Base-by-base conservation (phyloP, 805 yeast species). In the Starmerella cellae region DNA sequence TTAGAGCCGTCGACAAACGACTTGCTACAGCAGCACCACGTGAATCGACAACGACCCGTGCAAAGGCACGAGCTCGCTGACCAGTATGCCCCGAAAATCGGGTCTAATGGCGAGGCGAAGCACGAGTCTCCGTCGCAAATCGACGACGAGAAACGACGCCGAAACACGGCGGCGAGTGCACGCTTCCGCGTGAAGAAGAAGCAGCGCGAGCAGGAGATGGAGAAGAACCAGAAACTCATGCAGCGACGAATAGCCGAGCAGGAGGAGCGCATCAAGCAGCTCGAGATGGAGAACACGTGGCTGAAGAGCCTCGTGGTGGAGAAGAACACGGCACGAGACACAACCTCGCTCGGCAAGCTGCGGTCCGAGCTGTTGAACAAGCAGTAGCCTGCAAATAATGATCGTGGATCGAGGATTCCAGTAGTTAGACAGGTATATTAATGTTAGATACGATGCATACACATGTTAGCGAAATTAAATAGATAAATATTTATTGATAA, bases 161-260 rank as follows among this genome's bases (percentile, higher is more conserved):
- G 93, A 54, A 87, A 85, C 63, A 85, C 95, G 0, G 95, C 91
- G 1, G 97, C 98, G 1, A 77, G 88, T 18, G 96, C 96, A 3
- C 69, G 97, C 46, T 88, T 88, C 68, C 71, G 98, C 50, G 74
- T 84, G 58, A 84, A 83, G 71, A 85, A 82, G 75, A 87, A 88
- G 70, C 56, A 80, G 63, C 81, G 83, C 60, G 96, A 88, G 63
- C 91, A 82, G 63, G 88, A 87, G 58, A 73, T 88, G 77, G 95
- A 87, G 62, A 68, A 76, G 45, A 75, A 71, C 45, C 71, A 87
- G 17, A 73, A 74, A 52, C 87, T 80, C 46, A 67, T 88, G 53
- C 76, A 75, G 52, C 87, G 81, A 26, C 62, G 73, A 47, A 77
- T 87, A 14, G 63, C 67, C 37, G 65, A 66, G 19, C 68, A 85